Percentiles rank a stretch among this genome's conserved stretches.
These are phyloP conservation scores for Entomortierella chlamydospora DNA, from an alignment of 192 early-diverging fungal genomes.

Conservation along the genomic window DNA sequence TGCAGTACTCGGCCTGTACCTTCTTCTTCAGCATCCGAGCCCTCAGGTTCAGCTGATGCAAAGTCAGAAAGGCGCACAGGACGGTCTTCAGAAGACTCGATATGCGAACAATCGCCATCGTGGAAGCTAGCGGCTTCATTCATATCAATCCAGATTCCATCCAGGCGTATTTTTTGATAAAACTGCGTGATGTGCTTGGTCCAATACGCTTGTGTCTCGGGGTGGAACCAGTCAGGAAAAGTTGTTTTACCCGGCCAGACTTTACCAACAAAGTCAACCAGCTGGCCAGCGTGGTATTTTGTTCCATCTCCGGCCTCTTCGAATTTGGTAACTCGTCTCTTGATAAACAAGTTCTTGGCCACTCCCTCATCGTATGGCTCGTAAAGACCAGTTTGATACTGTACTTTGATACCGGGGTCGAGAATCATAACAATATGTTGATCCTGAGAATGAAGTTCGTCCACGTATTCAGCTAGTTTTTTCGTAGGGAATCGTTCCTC, in stretches of 20 bases:
- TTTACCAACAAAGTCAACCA: constrained; percentile 57
- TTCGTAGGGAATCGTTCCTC: constrained; percentile 61
- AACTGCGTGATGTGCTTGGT: constrained; percentile 47
- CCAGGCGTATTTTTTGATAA: constrained; percentile 48
- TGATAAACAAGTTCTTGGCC: constrained; percentile 64
- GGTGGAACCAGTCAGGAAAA: constrained; percentile 73
- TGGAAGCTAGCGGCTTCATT: constrained; percentile 62
- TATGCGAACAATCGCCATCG: constrained; percentile 29
- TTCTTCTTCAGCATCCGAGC: constrained; percentile 1
- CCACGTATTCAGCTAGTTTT: constrained; percentile 59
- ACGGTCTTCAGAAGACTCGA: constrained; percentile 30
- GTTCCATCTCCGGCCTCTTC: constrained; percentile 10
- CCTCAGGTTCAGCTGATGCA: constrained; percentile 2
- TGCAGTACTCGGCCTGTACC: background rate
- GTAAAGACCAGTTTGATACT: constrained; percentile 54
- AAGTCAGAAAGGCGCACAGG: constrained; percentile 18
- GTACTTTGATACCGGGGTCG: constrained; percentile 68
- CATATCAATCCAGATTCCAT: constrained; percentile 78
- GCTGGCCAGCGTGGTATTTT: constrained; percentile 13
- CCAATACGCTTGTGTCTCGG: constrained; percentile 64
- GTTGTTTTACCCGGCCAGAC: constrained; percentile 72
- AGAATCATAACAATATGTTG: constrained; percentile 70
- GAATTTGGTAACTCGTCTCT: constrained; percentile 33
- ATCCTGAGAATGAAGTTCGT: constrained; percentile 59
- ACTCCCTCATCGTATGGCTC: constrained; percentile 63